Conservation (phyloP, 768 basidiomycete species). For the Zangia roseola region DNA sequence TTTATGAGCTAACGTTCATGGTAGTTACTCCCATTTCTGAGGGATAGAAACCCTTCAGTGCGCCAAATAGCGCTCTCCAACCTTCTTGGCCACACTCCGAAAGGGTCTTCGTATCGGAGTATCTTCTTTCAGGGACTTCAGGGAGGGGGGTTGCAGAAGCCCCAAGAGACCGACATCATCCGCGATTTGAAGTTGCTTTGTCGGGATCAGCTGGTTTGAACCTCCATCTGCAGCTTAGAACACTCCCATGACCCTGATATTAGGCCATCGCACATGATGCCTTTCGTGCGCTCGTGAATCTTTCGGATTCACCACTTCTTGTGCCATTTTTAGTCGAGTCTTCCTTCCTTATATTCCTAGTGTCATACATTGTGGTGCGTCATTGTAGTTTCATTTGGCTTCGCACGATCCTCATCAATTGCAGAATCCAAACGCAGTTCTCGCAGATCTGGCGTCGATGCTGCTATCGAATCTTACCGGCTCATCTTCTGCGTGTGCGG, state of each 20-base stretch:
- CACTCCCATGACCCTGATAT: conserved; percentile 15
- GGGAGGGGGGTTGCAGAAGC: conserved; percentile 53
- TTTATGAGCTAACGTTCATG: conserved; percentile 8
- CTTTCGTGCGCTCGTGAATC: conserved; percentile 89
- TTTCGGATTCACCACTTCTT: conserved; percentile 80
- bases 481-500: conserved; percentile 62
- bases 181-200: conserved; percentile 85
- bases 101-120: conserved; percentile 64
- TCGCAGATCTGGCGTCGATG: conserved; percentile 97
- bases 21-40: conserved; percentile 83
- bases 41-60: conserved; percentile 84
- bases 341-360: conserved; percentile 74
- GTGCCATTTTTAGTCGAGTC: conserved; percentile 65
- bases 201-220: conserved; percentile 71
- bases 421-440: conserved; percentile 85
- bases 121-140: conserved; percentile 72
- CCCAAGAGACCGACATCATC: conserved; percentile 65
- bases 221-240: conserved; percentile 31
- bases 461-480: conserved; percentile 91
- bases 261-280: conserved; percentile 94
- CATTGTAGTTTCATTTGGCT: background rate
- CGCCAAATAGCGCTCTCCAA: conserved; percentile 84
- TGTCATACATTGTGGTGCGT: conserved; percentile 87
- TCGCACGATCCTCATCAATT: conserved; percentile 6
- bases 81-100: conserved; percentile 76